These are phyloP conservation scores for Gomphus bonarii DNA, from an alignment of 1,284 basidiomycete species.

Conservation along the genomic window DNA sequence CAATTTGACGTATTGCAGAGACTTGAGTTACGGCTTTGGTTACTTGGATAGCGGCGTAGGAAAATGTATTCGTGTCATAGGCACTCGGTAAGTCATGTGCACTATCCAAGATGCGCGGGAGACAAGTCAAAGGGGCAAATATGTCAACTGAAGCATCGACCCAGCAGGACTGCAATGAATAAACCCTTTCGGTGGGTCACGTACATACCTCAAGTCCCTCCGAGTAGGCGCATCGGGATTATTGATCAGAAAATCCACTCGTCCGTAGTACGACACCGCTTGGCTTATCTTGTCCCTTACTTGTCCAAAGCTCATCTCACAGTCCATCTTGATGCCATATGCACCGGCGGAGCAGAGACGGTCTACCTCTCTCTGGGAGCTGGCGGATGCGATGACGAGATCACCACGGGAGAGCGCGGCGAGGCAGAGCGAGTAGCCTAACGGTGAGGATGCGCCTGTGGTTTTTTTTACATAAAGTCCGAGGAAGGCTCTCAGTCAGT, in stretches of 20 bases:
- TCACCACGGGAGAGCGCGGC: neutral
- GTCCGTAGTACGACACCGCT: neutral
- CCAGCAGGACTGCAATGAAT: too few relatives aligned
- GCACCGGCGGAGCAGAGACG: neutral
- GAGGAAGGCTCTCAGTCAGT: too few relatives aligned
- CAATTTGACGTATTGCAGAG: neutral
- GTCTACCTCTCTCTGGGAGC: neutral
- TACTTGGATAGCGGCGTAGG: slow-evolving; percentile 7
- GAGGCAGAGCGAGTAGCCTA: neutral
- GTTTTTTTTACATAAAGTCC: too few relatives aligned
- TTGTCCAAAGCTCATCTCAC: slow-evolving; percentile 1
- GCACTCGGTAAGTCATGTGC: neutral
- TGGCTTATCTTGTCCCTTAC: neutral
- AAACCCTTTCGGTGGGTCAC: too few relatives aligned
- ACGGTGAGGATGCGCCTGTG: neutral
- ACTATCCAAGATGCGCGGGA: too few relatives aligned
- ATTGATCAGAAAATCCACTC: slow-evolving; percentile 1
- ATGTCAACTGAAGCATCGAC: too few relatives aligned
- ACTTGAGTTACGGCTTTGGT: slow-evolving; percentile 1
- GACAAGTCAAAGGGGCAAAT: too few relatives aligned
- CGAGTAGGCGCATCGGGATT: neutral
- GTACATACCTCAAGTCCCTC: too few relatives aligned
- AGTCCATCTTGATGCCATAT: neutral
- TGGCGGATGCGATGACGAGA: neutral
- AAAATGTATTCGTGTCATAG: slow-evolving; percentile 4